Evolutionary conservation across 805 yeast species (phyloP).

Genomic region (Hanseniaspora lachancei): DNA sequence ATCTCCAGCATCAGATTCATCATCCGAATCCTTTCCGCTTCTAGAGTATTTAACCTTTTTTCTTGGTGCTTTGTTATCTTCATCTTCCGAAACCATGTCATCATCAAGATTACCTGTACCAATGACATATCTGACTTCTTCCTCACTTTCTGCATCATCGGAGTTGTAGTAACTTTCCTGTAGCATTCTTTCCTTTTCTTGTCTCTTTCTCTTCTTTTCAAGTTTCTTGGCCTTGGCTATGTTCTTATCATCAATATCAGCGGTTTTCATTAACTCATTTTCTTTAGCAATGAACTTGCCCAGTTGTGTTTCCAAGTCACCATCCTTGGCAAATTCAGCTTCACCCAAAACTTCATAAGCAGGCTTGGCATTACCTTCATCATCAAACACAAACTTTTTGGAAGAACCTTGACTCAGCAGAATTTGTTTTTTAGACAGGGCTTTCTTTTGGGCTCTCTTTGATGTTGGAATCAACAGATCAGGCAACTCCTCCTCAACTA

Average conservation of each 20-base stretch:
- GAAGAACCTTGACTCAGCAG: slow-evolving; percentile 51
- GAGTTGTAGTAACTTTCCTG: slow-evolving; percentile 28
- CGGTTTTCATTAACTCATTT: slow-evolving; percentile 49
- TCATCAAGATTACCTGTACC: slow-evolving; percentile 28
- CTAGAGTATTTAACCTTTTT: slow-evolving; percentile 28
- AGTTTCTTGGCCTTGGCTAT: slow-evolving; percentile 62
- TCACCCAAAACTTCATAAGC: slow-evolving; percentile 84
- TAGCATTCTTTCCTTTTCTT: slow-evolving; percentile 55
- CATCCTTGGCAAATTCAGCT: slow-evolving; percentile 62
- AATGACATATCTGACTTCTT: slow-evolving; percentile 17
- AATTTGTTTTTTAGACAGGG: slow-evolving; percentile 71
- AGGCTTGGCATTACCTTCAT: slow-evolving; percentile 86
- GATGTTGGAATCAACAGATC: slow-evolving; percentile 55
- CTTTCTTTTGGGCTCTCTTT: slow-evolving; percentile 71
- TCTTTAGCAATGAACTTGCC: slow-evolving; percentile 54
- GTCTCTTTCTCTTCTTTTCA: slow-evolving; percentile 80
- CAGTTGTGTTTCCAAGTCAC: slow-evolving; percentile 58
- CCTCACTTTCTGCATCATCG: slow-evolving; percentile 20
- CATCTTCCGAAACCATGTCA: slow-evolving; percentile 23
- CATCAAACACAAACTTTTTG: slow-evolving; percentile 75
- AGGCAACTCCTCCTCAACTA: slow-evolving; percentile 53
- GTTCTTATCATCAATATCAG: slow-evolving; percentile 67
- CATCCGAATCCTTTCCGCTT: slow-evolving; percentile 22
- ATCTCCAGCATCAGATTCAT: slow-evolving; percentile 21
- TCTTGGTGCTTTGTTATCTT: slow-evolving; percentile 26